Conservation (phyloP, 1,139 yeast species). For the Kodamaea fungicola region DNA sequence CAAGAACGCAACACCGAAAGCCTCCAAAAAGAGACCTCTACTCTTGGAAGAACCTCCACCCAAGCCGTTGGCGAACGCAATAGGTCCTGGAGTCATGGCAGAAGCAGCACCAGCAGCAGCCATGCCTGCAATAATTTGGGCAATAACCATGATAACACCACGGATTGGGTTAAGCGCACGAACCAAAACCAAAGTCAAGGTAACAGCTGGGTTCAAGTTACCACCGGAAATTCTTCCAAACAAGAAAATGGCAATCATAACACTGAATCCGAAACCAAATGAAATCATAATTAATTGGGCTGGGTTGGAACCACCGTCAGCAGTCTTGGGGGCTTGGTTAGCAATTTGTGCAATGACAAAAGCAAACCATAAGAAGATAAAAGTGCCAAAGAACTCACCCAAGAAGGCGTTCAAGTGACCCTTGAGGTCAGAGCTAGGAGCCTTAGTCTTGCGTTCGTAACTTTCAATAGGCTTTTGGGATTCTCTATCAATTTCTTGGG, state of each 20-base stretch:
- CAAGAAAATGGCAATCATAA: constrained; percentile 70
- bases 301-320: constrained; percentile 53
- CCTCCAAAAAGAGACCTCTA: constrained; percentile 80
- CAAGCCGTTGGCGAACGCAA: constrained; percentile 67
- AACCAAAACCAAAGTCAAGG: constrained; percentile 65
- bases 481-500: constrained; percentile 26
- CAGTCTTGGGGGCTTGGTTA: constrained; percentile 56
- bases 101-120: constrained; percentile 90
- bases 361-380: constrained; percentile 79
- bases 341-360: constrained; percentile 83
- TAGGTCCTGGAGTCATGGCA: constrained; percentile 82
- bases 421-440: constrained; percentile 18
- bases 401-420: constrained; percentile 34
- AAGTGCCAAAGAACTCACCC: constrained; percentile 81
- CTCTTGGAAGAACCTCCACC: constrained; percentile 72
- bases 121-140: constrained; percentile 84
- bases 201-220: constrained; percentile 87
- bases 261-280: constrained; percentile 84
- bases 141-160: constrained; percentile 58
- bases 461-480: constrained; percentile 26
- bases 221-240: constrained; percentile 86
- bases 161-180: constrained; percentile 74
- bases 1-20: constrained; percentile 72
- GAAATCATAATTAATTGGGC: constrained; percentile 74
- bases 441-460: constrained; percentile 25